Base-by-base conservation (phyloP, 257 asterid species). In the Solanum gracilifrons region DNA sequence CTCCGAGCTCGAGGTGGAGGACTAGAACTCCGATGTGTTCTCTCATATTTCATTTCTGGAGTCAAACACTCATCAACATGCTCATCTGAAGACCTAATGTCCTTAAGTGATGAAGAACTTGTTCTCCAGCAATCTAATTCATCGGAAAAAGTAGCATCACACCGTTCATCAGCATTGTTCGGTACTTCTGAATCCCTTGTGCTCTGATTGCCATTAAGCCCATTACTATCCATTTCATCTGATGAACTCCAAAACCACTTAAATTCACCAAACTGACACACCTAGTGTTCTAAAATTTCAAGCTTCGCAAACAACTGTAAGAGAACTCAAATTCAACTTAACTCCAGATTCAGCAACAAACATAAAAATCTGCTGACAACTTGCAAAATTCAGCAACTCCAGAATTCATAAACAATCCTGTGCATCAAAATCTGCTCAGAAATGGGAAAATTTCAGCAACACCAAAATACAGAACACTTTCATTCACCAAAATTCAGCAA, bases 221-320 rank as follows among this genome's bases (percentile, higher is more conserved):
- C 92, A 79, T 88, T 88, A 85, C 92, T 88, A 86, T 88, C 94
- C 99, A 95, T 92, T 83, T 87, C 90, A 89, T 90, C 48, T 75
- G 73, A 73, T 87, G 89, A 74, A 36, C 82, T 80, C 84, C 89
- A 89, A 85, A 87, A 87, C 75, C 73, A 11, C 88, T 71, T 41
- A 85, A 72, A 39, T 58, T 72, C 72, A 84, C 87, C 39, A 77
- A 39, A 84, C 87, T 73, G 72, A 58, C 55, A 85, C 77, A 51
- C 33, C 79, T 77, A 66, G 41, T 13, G 68, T 80, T 83, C 73
- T 21, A 64, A 85, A 13, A 32, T 20, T 60, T 27, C 64, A 62
- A 73, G 82, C 73, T 73, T 82, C 15, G n/a, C 55, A 39, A 62
- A 62, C 9, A 58, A 62, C 10, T 9, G 29, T 64, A 46, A 29